Evolutionary conservation across 805 yeast genomes (phyloP), one percentile per base, ranked within the genome.

Genomic region (Clavispora vitiphila): DNA sequence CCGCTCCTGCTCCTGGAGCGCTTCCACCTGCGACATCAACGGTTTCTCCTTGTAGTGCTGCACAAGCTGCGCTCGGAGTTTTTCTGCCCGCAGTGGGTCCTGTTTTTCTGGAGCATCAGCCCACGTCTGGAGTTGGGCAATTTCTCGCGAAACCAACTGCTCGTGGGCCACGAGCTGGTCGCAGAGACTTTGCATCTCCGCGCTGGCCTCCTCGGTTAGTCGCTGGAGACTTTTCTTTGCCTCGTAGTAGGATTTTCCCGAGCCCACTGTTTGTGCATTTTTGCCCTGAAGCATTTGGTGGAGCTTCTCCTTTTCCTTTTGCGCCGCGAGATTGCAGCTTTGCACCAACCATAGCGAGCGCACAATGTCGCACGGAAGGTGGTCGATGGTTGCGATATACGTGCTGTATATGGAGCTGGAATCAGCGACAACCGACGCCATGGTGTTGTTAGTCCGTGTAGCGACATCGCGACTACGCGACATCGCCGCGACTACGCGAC

Each of bases 341-440:
- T 69, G 75, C 3, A 69, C 58, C 14, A 68, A 50, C 75, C 75
- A 69, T 8, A 69, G 50, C 8, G 72, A 64, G 37, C 75, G 63
- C 32, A 69, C 58, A 3, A 69, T 54, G 42, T 69, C 75, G 41
- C 72, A 62, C 20, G 75, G 74, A 27, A 69, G 54, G 45, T 69
- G 75, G 44, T 69, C 75, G 8, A 69, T 56, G 4, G 72, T 67
- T 18, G 72, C 60, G 24, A 69, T 62, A 48, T 65, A 69, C 20
- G 72, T 57, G 47, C 62, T 67, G 41, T 59, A 57, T 19, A 65
- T 51, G 9, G 66, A 60, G 35, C 59, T 46, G 6, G 62, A 56
- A 47, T 56, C 52, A 39, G 44, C 56, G 15, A 56, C 55, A 15
- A 50, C 53, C 15, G 48, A 38, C 29, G 43, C 35, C 35, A 32